Percentiles rank a stretch among this genome's conserved stretches.
These are phyloP conservation scores for Crithidia acanthocephali DNA, from an alignment of 208 protist species.

Conservation along the genomic window DNA sequence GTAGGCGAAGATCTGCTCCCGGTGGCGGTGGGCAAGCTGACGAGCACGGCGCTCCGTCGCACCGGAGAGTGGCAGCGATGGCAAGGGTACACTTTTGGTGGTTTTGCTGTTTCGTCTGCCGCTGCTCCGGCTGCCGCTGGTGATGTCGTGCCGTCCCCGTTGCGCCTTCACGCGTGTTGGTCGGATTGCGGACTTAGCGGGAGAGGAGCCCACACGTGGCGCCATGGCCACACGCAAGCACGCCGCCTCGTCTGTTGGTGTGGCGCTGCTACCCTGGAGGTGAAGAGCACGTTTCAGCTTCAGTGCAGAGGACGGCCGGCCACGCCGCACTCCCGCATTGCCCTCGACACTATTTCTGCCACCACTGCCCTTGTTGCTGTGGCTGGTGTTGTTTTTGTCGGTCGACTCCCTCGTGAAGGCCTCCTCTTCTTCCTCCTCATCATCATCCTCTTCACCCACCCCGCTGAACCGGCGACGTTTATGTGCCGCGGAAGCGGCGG, in stretches of 20 bases:
- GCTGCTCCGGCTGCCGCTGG: no score
- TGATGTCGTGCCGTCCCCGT: no score
- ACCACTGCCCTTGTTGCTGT: neutral
- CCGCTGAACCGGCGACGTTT: slow-evolving; percentile 16
- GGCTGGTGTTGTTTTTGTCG: neutral
- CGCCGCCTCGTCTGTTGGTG: no score
- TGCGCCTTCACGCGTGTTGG: no score
- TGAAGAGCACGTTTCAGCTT: neutral
- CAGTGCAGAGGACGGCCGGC: neutral
- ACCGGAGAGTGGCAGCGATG: neutral
- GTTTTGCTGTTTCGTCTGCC: no score
- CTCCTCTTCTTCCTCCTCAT: neutral
- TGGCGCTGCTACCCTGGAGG: no score
- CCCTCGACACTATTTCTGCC: neutral
- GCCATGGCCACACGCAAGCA: neutral
- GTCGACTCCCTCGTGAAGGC: no score
- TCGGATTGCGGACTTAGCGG: neutral
- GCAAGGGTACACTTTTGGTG: no score
- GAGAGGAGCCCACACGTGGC: neutral
- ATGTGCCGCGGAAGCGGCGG: slow-evolving; percentile 4
- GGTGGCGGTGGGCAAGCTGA: neutral
- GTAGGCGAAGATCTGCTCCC: neutral
- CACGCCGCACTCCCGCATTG: neutral
- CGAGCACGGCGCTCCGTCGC: slow-evolving; percentile 8
- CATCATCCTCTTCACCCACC: no score